These are phyloP conservation scores for Alternaria postmessia DNA, from an alignment of 2,329 filamentous ascomycete genomes.

Conservation along the genomic window DNA sequence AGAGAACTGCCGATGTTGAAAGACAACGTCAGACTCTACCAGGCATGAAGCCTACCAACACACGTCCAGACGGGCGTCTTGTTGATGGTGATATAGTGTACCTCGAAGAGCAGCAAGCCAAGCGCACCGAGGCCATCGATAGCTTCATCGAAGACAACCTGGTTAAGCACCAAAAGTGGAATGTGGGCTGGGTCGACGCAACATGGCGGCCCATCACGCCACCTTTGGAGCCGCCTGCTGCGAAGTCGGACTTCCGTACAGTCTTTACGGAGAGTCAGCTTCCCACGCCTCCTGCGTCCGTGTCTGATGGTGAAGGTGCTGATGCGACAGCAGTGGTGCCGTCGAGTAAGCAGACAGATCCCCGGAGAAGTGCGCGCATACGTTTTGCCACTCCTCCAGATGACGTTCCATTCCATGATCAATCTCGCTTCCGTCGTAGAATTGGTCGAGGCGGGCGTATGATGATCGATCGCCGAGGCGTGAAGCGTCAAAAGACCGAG, in stretches of 20 bases:
- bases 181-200: slow-evolving; percentile 85
- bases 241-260: slow-evolving; percentile 51
- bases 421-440: slow-evolving; percentile 80
- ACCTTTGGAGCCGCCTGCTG: slow-evolving; percentile 63
- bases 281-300: slow-evolving; percentile 58
- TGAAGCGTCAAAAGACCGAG: slow-evolving; percentile 59
- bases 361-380: slow-evolving; percentile 42
- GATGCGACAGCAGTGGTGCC: slow-evolving; percentile 51
- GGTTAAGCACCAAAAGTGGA: slow-evolving; percentile 89
- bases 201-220: slow-evolving; percentile 87
- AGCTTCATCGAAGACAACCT: slow-evolving; percentile 87
- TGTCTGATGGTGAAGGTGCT: slow-evolving; percentile 54
- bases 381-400: slow-evolving; percentile 51
- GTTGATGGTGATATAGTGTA: slow-evolving; percentile 78
- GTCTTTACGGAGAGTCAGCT: slow-evolving; percentile 51
- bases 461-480: slow-evolving; percentile 84
- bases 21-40: slow-evolving; percentile 74
- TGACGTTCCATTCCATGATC: slow-evolving; percentile 49
- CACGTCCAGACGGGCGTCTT: slow-evolving; percentile 73
- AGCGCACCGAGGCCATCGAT: slow-evolving; percentile 82
- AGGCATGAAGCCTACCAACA: slow-evolving; percentile 56
- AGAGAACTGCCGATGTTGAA: slow-evolving; percentile 65
- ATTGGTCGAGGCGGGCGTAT: slow-evolving; percentile 84
- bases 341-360: slow-evolving; percentile 36
- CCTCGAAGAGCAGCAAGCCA: slow-evolving; percentile 77